Percentiles rank a stretch among this genome's conserved stretches.
Evolutionary conservation across 2,329 filamentous ascomycete species (phyloP).

Genomic region (Alternaria metachromatica): DNA sequence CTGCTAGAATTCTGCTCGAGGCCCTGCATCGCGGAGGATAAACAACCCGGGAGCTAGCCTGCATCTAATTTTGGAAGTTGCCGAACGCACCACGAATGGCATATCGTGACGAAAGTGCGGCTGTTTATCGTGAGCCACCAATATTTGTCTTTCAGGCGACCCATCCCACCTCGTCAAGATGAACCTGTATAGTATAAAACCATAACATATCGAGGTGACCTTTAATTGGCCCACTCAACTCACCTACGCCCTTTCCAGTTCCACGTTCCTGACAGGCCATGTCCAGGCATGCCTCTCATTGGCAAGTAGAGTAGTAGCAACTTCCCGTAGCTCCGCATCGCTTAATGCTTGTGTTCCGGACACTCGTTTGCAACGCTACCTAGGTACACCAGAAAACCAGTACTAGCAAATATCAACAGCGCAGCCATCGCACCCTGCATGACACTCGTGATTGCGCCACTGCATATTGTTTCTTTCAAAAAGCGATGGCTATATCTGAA

Average conservation of each 20-base stretch:
- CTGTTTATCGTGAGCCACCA: not conserved
- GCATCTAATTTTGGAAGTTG: not conserved
- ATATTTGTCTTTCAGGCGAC: not conserved
- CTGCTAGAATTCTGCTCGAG: not conserved
- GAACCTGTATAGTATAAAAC: no score
- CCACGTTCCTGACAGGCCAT: not conserved
- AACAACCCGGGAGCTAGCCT: not conserved
- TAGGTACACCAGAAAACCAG: not conserved
- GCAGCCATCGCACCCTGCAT: not conserved
- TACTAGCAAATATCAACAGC: not conserved
- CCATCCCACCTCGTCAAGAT: not conserved
- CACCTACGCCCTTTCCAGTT: not conserved
- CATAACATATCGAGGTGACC: not conserved
- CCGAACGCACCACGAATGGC: not conserved
- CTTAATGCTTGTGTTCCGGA: not conserved
- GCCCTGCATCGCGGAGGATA: not conserved
- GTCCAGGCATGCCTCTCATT: not conserved
- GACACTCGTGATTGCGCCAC: not conserved
- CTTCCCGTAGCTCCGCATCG: not conserved
- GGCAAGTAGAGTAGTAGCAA: not conserved
- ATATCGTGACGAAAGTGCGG: not conserved
- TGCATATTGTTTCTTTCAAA: not conserved
- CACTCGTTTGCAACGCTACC: not conserved
- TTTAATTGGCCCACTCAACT: not conserved
- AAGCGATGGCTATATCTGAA: not conserved